Percentiles rank a stretch among this genome's conserved stretches.
Conservation (phyloP, 176 grass and related monocot species). For the Musa beccarii region DNA sequence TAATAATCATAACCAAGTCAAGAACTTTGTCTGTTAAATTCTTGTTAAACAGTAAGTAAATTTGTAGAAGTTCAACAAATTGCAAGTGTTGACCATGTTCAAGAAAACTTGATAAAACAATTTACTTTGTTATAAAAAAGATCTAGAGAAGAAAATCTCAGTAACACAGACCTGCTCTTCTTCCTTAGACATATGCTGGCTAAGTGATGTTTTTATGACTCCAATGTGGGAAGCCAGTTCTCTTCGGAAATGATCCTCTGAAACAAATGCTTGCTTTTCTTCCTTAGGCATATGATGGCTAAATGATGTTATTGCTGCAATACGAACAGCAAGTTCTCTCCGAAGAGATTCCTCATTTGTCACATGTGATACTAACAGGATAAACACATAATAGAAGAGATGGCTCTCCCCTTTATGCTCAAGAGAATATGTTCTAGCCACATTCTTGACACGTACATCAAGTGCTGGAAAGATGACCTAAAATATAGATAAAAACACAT, state of each 20-base stretch:
- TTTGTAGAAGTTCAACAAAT: background rate
- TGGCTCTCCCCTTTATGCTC: conserved; percentile 79
- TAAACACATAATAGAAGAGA: conserved; percentile 57
- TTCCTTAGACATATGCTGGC: conserved; percentile 95
- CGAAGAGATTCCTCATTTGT: conserved; percentile 25
- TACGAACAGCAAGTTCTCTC: conserved; percentile 12
- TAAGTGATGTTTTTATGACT: conserved; percentile 61
- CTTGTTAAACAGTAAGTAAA: background rate
- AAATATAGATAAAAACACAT: conserved; percentile 19
- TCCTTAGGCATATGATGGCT: conserved; percentile 6
- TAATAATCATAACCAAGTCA: too few relatives aligned
- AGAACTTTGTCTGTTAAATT: background rate
- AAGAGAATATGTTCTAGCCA: conserved; percentile 75
- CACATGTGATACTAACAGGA: conserved; percentile 46
- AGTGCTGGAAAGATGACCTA: conserved; percentile 93
- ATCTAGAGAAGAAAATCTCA: background rate
- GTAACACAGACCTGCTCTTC: conserved; percentile 61
- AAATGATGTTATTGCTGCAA: conserved; percentile 1
- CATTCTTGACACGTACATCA: conserved; percentile 84
- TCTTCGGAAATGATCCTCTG: conserved; percentile 37
- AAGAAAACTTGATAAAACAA: background rate
- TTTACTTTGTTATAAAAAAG: background rate
- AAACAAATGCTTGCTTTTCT: conserved; percentile 4
- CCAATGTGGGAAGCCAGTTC: conserved; percentile 74
- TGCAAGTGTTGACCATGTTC: background rate